phyloP scores from a whole-genome alignment of 2,329 filamentous ascomycete species.

The Diaporthe sp. region DNA sequence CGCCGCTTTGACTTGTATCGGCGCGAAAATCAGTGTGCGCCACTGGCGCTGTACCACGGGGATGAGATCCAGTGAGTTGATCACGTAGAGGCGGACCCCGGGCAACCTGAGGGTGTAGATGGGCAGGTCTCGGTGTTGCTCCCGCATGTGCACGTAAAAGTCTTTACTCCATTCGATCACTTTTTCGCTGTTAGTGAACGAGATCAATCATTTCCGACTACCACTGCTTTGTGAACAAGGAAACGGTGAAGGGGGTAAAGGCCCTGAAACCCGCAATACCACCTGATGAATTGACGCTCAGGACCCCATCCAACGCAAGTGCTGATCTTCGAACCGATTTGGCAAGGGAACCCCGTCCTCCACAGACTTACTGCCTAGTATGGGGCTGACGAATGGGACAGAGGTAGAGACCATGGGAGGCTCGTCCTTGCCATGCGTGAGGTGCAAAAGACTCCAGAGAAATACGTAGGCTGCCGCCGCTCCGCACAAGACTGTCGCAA shows the following conservation, averaged over 20 bases:
- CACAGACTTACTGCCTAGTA: conserved; percentile 22
- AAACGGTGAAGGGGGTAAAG: not conserved
- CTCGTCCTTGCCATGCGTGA: conserved; percentile 26
- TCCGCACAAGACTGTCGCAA: conserved; percentile 7
- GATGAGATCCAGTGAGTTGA: conserved; percentile 61
- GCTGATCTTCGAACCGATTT: not conserved
- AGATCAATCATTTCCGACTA: not conserved
- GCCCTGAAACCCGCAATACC: not conserved
- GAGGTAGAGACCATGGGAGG: conserved; percentile 13
- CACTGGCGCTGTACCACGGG: conserved; percentile 51
- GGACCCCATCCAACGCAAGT: not conserved
- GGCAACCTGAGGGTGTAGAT: conserved; percentile 29
- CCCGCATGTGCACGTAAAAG: conserved; percentile 27
- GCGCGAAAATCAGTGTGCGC: conserved; percentile 15
- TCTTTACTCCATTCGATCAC: conserved; percentile 34
- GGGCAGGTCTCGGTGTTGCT: not conserved
- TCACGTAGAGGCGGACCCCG: conserved; percentile 10
- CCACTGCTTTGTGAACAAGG: not conserved
- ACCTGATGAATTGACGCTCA: no score
- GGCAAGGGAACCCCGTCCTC: rapidly evolving
- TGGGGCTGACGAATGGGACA: conserved; percentile 14
- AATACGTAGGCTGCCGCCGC: not conserved
- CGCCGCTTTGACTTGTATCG: conserved; percentile 21
- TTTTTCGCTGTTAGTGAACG: not conserved
- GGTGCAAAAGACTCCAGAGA: conserved; percentile 6